Base-by-base conservation (phyloP, 768 basidiomycete genomes). In the Mycena haematopus region DNA sequence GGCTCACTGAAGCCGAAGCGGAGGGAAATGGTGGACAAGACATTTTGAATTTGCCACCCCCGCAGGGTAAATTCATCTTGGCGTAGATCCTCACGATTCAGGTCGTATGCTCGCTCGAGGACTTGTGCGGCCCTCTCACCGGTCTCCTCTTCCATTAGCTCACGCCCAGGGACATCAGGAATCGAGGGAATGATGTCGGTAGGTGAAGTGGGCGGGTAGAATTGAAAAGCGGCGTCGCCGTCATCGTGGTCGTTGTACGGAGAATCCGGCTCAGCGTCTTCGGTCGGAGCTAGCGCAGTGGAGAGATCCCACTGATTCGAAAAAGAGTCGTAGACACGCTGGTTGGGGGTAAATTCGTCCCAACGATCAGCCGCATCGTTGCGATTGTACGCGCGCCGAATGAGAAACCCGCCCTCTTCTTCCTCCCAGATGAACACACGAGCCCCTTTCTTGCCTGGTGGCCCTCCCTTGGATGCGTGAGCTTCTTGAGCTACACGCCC, bases 261-360 rank as follows among this genome's bases (percentile, higher is more conserved):
- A 42, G 25, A 1, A 22, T 66, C 60, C 4, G 60, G 52, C 46
- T 53, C 60, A 14, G 55, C 56, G 21, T 52, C 55, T 54, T 67
- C 65, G 24, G 22, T 42, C 15, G 65, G 56, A 24, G 60, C 61
- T 14, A 67, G 35, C 36, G 42, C 65, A 36, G 51, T 58, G 51
- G 53, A 59, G 27, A 67, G 61, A 58, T 67, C 65, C 65, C 65
- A 67, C 47, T 67, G 47, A 51, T 63, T 51, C n/a, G 53, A 49
- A 38, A 67, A 63, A 17, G 49, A 36, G 40, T 67, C 44, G 55
- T 67, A 67, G 8, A 58, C 17, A 46, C 62, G 57, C 53, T 67
- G 65, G 27, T 33, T 52, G 22, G 52, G 47, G 14, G 62, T 56
- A 50, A 63, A 67, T 19, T 67, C 58, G 17, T 67, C 61, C 58